phyloP scores from a whole-genome alignment of 208 protist species.

The Trypanosoma avium region DNA sequence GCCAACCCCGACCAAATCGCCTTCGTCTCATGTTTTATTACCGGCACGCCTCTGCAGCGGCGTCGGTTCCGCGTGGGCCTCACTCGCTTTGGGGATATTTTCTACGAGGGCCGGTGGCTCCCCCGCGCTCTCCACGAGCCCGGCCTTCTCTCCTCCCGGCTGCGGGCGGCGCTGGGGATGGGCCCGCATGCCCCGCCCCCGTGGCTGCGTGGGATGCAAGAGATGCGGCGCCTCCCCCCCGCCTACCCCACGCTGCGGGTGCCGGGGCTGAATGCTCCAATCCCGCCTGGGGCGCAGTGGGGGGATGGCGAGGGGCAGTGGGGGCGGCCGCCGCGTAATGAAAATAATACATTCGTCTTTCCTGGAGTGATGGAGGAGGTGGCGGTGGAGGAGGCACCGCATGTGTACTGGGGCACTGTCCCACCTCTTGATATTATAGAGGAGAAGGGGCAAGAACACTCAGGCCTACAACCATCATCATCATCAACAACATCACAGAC shows the following conservation, averaged over 20 bases:
- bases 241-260: constrained; percentile 98
- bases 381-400: constrained; percentile 29
- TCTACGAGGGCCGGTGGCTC: constrained; percentile 97
- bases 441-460: not conserved
- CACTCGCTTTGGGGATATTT: constrained; percentile 94
- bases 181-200: constrained; percentile 91
- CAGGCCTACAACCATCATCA: not conserved
- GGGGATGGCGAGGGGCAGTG: constrained; percentile 95
- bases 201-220: constrained; percentile 99
- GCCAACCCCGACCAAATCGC: constrained; percentile 96
- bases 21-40: constrained; percentile 98
- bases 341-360: constrained; percentile 81
- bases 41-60: constrained; percentile 94
- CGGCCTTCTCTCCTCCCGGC: constrained; percentile 89
- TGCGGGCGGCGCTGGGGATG: constrained; percentile 98
- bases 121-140: constrained; percentile 71
- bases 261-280: constrained; percentile 98
- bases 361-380: constrained; percentile 84
- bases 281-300: constrained; percentile 96
- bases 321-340: constrained; percentile 95
- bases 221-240: constrained; percentile 97
- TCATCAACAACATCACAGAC: constrained; percentile 2
- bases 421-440: constrained; percentile 25
- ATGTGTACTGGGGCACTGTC: constrained; percentile 47
- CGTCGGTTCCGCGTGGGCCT: constrained; percentile 84